A percentile compares a stretch with the other conserved stretches of the same genome.
phyloP scores from a whole-genome alignment of 495 filamentous ascomycete genomes.

The Podospora appendiculata region DNA sequence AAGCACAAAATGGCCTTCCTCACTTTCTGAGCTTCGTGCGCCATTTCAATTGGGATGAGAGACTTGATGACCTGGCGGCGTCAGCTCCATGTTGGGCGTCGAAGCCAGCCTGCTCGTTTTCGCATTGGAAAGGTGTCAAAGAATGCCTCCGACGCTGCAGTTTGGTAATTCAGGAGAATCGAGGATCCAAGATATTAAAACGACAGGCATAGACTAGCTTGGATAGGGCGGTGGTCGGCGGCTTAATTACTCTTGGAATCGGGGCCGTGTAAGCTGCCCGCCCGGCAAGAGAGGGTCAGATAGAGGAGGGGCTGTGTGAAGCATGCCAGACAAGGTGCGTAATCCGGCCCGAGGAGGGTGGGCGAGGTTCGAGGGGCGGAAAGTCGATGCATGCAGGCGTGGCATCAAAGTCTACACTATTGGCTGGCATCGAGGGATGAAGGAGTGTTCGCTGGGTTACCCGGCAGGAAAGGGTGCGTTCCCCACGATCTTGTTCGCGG shows the following conservation, averaged over 20 bases:
- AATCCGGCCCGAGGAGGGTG: too few species aligned
- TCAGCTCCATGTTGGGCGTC: conserved; percentile 8
- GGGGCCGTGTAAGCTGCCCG: too few species aligned
- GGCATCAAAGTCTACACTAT: not conserved
- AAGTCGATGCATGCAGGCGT: not conserved
- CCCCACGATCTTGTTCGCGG: conserved; percentile 8
- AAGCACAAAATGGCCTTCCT: conserved; percentile 6
- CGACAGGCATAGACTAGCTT: too few species aligned
- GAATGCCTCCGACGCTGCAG: too few species aligned
- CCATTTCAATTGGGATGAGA: conserved; percentile 5
- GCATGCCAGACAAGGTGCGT: too few species aligned
- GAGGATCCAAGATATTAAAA: too few species aligned
- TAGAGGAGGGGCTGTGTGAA: too few species aligned
- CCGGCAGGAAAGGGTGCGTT: not conserved
- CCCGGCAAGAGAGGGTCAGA: too few species aligned
- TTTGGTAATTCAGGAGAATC: too few species aligned
- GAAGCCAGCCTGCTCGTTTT: not conserved
- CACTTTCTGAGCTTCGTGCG: conserved; percentile 3
- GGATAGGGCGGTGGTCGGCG: too few species aligned
- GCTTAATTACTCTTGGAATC: too few species aligned
- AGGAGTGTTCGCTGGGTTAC: not conserved
- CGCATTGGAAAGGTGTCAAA: not conserved
- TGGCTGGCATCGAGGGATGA: not conserved
- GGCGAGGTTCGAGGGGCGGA: too few species aligned
- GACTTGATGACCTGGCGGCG: conserved; percentile 1